A percentile compares a stretch with the other conserved stretches of the same genome.
Evolutionary conservation across 306 rosid species (phyloP).

Genomic region (Rosa lucieae): DNA sequence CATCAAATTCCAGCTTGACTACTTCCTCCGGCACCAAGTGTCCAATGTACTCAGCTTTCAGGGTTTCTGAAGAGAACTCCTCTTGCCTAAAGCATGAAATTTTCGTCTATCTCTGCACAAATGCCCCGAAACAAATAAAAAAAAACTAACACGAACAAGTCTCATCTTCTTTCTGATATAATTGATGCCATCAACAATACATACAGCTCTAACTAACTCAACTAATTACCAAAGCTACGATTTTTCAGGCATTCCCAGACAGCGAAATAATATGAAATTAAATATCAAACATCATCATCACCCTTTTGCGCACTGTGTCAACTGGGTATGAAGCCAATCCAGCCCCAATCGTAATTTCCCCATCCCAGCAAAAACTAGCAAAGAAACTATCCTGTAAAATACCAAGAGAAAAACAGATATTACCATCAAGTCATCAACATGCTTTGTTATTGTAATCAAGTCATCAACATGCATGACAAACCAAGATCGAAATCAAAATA

Average conservation of each 20-base stretch:
- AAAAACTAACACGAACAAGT: neutral
- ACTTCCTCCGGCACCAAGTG: constrained; percentile 43
- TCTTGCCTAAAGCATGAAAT: constrained; percentile 80
- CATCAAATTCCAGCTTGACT: constrained; percentile 46
- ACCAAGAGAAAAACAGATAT: too few species aligned
- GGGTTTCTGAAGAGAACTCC: constrained; percentile 53
- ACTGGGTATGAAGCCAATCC: too few species aligned
- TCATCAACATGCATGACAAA: too few species aligned
- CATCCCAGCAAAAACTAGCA: too few species aligned
- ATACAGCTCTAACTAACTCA: neutral
- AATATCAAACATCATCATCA: neutral
- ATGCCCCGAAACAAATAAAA: neutral
- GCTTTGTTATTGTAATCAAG: too few species aligned
- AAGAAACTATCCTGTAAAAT: too few species aligned
- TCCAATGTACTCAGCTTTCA: constrained; percentile 39
- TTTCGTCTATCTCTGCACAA: constrained; percentile 57
- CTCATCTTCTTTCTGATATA: neutral
- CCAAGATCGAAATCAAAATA: too few species aligned
- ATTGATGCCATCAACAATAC: too few species aligned
- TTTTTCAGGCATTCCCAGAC: neutral
- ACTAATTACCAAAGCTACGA: neutral
- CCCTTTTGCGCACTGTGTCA: too few species aligned
- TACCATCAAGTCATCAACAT: too few species aligned
- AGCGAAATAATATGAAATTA: neutral
- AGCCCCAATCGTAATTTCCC: too few species aligned